Base-by-base conservation (phyloP, 495 filamentous ascomycete genomes). In the Thermothielavioides terrestris region DNA sequence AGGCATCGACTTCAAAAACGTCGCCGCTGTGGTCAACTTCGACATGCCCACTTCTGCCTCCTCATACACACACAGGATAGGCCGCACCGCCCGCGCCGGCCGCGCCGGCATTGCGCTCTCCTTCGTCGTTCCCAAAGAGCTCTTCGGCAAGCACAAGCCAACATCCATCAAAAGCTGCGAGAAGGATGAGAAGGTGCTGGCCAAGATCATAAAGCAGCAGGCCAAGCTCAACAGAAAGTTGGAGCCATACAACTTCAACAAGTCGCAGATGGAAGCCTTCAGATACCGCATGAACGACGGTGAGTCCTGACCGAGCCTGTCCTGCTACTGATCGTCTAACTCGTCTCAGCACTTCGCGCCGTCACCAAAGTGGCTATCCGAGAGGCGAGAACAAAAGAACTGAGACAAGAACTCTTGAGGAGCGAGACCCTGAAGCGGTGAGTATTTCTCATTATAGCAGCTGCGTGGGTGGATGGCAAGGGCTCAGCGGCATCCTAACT, bases 21-120 rank as follows among this genome's bases (percentile, higher is more conserved):
- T 97, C 44, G 82, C 90, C 20, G 88, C 85, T 52, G 88, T 99
- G 18, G 79, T 99, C 56, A 99, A 99, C 74, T 97, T 97, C 59
- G 92, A 99, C 66, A 81, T 97, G 32, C 94, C 92, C 0, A 78
- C 79, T 27, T 84, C 79, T 11, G 82, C 87, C n/a, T 90, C 85
- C 63, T 94, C 88, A 4, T 99, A 99, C 61, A 92, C 63, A 9
- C 92, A 99, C 68, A 84, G 92, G 42, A 92, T 97, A 63, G 92
- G 92, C 28, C 83, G 92, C 21, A 99, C 92, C 1, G 92, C 88
- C 12, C 78, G 92, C 34, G 94, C 89, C 6, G 90, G 89, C 1
- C 84, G 89, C 50, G 80, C 84, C 1, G 92, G 92, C 27, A 97
- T 94, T 76, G 89, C 92, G 0, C 77, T 99, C n/a, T 94, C 88